Evolutionary conservation across 2,329 filamentous ascomycete genomes (phyloP).

Genomic region (Spiromastix sp.): DNA sequence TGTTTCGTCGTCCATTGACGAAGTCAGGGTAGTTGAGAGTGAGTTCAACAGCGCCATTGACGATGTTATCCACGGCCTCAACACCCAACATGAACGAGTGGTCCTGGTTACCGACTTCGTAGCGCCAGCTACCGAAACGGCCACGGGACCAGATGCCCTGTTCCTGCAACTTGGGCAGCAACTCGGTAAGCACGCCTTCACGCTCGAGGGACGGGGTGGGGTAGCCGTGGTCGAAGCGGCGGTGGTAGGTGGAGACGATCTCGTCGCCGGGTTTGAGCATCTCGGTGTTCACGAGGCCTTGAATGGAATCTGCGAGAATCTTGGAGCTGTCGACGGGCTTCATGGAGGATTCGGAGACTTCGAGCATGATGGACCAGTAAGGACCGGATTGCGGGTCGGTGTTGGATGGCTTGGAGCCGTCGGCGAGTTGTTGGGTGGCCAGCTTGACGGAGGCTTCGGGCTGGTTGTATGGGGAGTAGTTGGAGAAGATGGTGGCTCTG

Average conservation of each 20-base stretch:
- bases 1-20: conserved; percentile 64
- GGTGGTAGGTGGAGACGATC: conserved; percentile 97
- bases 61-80: conserved; percentile 82
- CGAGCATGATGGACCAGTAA: conserved; percentile 99
- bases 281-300: conserved; percentile 94
- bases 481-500: conserved; percentile 98
- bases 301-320: conserved; percentile 81
- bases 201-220: conserved; percentile 91
- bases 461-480: conserved; percentile 99
- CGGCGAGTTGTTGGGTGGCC: conserved; percentile 71
- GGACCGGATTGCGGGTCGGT: conserved; percentile 65
- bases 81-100: conserved; percentile 97
- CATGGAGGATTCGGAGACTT: conserved; percentile 90
- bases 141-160: conserved; percentile 91
- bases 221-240: conserved; percentile 96
- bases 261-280: conserved; percentile 88
- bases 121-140: conserved; percentile 95
- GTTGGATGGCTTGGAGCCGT: conserved; percentile 70
- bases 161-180: conserved; percentile 84
- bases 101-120: conserved; percentile 95
- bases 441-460: conserved; percentile 73
- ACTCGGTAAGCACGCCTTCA: conserved; percentile 83
- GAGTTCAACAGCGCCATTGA: conserved; percentile 80
- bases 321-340: conserved; percentile 86
- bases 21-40: conserved; percentile 96